These are phyloP conservation scores for Passiflora organensis DNA, from an alignment of 345 rosid genomes.

Conservation along the genomic window DNA sequence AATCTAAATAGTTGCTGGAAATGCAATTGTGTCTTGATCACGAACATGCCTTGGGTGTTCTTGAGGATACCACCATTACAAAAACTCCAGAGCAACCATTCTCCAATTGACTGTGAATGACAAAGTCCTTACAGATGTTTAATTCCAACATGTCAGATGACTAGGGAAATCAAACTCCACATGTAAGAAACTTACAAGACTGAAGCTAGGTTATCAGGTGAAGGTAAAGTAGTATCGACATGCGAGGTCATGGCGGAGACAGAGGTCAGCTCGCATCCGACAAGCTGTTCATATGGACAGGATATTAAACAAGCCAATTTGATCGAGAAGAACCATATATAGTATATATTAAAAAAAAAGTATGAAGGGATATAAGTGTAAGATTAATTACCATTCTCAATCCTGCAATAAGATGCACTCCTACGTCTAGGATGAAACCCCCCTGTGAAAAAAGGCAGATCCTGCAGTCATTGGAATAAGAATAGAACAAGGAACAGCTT, in stretches of 20 bases:
- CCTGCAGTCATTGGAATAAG: background rate
- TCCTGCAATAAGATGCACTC: conserved; percentile 94
- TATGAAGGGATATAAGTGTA: background rate
- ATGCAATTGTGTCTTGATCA: conserved; percentile 17
- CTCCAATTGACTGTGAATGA: conserved; percentile 65
- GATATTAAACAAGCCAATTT: background rate
- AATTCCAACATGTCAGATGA: conserved; percentile 8
- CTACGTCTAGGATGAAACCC: conserved; percentile 96
- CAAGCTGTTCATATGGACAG: conserved; percentile 53
- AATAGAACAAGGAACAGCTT: background rate
- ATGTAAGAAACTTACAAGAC: conserved; percentile 68
- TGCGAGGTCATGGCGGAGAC: conserved; percentile 77
- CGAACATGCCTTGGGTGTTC: conserved; percentile 85
- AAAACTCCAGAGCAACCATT: conserved; percentile 93
- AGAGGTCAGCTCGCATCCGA: conserved; percentile 76
- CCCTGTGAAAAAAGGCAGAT: conserved; percentile 53
- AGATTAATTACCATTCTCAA: conserved; percentile 83
- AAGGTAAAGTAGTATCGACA: conserved; percentile 73
- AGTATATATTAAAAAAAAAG: too few species aligned
- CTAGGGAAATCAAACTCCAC: conserved; percentile 10
- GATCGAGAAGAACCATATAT: background rate
- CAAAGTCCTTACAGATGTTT: conserved; percentile 7
- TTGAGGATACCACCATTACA: conserved; percentile 86
- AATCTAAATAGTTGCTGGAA: background rate
- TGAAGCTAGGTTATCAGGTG: conserved; percentile 78